Percentiles rank a stretch among this genome's conserved stretches.
phyloP scores from a whole-genome alignment of 2,329 filamentous ascomycete genomes.

The Ceratocystis lukuohia region DNA sequence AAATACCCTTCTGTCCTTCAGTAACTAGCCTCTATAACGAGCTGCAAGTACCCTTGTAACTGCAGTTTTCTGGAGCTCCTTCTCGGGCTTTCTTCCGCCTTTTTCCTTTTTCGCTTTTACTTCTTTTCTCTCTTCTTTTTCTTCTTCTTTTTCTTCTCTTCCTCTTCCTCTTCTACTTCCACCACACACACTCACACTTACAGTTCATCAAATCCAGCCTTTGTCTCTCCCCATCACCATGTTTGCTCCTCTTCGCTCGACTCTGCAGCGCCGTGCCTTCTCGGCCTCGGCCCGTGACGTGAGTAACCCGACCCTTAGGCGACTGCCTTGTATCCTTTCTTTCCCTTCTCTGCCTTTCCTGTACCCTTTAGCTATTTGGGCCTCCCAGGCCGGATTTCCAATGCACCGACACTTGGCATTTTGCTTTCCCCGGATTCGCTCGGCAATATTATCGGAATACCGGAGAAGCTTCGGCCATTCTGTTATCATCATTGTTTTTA shows the following conservation, averaged over 20 bases:
- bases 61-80: constrained; percentile 1
- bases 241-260: constrained; percentile 51
- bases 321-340: constrained; percentile 11
- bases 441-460: constrained; percentile 7
- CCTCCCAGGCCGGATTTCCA: background rate
- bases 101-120: constrained; percentile 6
- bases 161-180: constrained; percentile 5
- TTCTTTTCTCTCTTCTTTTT: background rate
- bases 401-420: background rate
- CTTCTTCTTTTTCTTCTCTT: constrained; percentile 9
- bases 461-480: background rate
- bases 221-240: constrained; percentile 34
- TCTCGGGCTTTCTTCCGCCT: constrained; percentile 11
- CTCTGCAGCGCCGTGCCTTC: constrained; percentile 65
- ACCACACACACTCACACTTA: constrained; percentile 19
- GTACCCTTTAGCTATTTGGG: background rate
- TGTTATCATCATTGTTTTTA: background rate
- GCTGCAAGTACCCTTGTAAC: background rate
- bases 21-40: background rate
- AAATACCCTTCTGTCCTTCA: too few species aligned
- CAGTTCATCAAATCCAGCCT: constrained; percentile 20
- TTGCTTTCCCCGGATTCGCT: constrained; percentile 1
- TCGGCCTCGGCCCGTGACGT: constrained; percentile 68
- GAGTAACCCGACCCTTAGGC: constrained; percentile 22
- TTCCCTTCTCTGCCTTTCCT: background rate